Base-by-base conservation (phyloP, 140 eudicot species). In the Stevia rebaudiana region DNA sequence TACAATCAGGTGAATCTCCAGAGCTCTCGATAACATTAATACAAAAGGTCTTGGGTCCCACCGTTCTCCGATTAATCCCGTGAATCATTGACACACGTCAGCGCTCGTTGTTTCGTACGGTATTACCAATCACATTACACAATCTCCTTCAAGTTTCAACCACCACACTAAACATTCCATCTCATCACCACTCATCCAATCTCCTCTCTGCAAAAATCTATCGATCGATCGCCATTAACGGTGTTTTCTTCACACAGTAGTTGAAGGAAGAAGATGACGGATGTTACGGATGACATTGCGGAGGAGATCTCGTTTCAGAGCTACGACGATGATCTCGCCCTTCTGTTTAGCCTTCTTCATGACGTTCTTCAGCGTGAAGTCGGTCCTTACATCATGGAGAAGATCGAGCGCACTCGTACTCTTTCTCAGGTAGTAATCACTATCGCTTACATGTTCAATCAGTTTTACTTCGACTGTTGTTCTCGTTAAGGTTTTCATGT, bases 241-340 rank as follows among this genome's bases (percentile, higher is more conserved):
- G 33, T 63, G 37, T 2, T 9, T 30, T 9, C 52, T 44, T 37
- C 25, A 7, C 42, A 70, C 37, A 12, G 16, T 15, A 43, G 25
- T 13, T 4, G n/a, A 19, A 46, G 12, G 43, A 23, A n/a, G 67
- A 18, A 53, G 43, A 89, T 86, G 95, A 85, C 94, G 65, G 98
- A 91, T 75, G 81, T 86, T 11, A 91, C 87, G 3, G 98, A 91
- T 52, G 98, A 91, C 13, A 91, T 91, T 74, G 98, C 96, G n/a
- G 96, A 91, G 81, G 98, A 87, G 61, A 91, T 91, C 1, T 87
- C 96, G 40, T 87, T 84, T 33, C 95, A 87, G 73, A 81, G 92
- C 74, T 91, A 82, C 61, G 96, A 87, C 33, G 96, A 91, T 71
- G 95, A 87, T 73, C 87, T 86, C 31, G 74, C 80, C 17, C 76